phyloP scores from a whole-genome alignment of 371 early-diverging fungal species.

The Mucor lusitanicus region DNA sequence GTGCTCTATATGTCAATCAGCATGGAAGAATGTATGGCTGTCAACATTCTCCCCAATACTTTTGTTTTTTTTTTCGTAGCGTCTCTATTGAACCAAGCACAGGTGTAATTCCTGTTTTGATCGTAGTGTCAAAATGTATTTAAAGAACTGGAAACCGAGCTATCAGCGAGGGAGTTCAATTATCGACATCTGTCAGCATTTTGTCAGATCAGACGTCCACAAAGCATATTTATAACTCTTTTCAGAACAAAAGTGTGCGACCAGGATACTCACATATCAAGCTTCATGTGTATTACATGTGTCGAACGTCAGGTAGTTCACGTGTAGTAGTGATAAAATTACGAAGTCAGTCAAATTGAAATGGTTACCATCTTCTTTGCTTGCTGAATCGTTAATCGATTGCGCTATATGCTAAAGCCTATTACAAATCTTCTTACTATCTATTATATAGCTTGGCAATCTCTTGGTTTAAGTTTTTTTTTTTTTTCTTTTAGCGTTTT shows the following conservation, averaged over 20 bases:
- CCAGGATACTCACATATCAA: not conserved
- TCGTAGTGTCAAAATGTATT: not conserved
- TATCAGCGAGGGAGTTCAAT: not conserved
- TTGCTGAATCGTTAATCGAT: not conserved
- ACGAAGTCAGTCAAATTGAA: not conserved
- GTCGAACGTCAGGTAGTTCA: slow-evolving; percentile 8
- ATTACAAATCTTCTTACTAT: too few species aligned
- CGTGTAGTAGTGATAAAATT: not conserved
- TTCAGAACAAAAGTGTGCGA: not conserved
- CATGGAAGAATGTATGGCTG: not conserved
- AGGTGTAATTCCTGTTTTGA: not conserved
- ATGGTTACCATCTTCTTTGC: not conserved
- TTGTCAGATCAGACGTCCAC: not conserved
- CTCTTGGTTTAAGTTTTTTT: not conserved
- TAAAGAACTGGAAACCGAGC: not conserved
- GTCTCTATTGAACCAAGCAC: not conserved
- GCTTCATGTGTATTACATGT: slow-evolving; percentile 9
- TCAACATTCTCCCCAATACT: too few species aligned
- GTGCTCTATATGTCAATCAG: not conserved
- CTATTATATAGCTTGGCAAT: too few species aligned
- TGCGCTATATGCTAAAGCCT: too few species aligned
- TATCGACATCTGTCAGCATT: not conserved
- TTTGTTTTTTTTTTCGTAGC: not conserved
- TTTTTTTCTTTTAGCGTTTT: not conserved
- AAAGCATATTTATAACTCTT: not conserved